phyloP scores from a whole-genome alignment of 371 early-diverging fungal genomes.

The Mucor circinelloides region DNA sequence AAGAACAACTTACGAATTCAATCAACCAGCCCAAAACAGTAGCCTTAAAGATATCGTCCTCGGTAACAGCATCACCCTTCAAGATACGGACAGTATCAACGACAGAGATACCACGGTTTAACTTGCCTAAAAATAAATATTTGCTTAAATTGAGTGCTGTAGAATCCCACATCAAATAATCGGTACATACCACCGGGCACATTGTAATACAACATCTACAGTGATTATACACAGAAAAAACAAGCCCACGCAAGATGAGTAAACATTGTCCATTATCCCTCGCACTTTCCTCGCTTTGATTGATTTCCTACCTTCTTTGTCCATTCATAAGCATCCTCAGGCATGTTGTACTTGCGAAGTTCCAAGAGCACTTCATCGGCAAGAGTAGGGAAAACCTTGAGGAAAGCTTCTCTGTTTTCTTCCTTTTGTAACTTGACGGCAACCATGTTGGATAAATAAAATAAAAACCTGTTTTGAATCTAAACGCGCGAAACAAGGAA shows the following conservation, averaged over 20 bases:
- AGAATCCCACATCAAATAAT: neutral
- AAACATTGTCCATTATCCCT: neutral
- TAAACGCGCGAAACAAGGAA: neutral
- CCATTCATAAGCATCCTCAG: slow-evolving; percentile 76
- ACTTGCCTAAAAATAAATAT: slow-evolving; percentile 68
- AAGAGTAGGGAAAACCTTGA: slow-evolving; percentile 59
- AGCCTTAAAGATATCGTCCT: slow-evolving; percentile 85
- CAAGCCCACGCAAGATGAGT: slow-evolving; percentile 1
- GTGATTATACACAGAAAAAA: neutral
- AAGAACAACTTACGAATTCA: slow-evolving; percentile 74
- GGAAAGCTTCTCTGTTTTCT: slow-evolving; percentile 61
- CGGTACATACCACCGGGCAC: slow-evolving; percentile 73
- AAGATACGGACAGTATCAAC: slow-evolving; percentile 85
- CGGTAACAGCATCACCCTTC: slow-evolving; percentile 69
- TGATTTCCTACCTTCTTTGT: slow-evolving; percentile 47
- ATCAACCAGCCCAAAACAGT: slow-evolving; percentile 94
- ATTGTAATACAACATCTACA: slow-evolving; percentile 74
- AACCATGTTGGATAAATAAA: slow-evolving; percentile 28
- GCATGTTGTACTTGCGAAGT: slow-evolving; percentile 69
- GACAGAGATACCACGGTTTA: slow-evolving; percentile 97
- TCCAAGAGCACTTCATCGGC: slow-evolving; percentile 67
- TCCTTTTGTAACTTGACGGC: slow-evolving; percentile 55
- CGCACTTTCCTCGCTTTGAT: neutral
- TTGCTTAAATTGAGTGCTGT: neutral
- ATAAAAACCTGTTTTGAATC: neutral